phyloP scores from a whole-genome alignment of 2,329 filamentous ascomycete species.

The Colletotrichum sp. region DNA sequence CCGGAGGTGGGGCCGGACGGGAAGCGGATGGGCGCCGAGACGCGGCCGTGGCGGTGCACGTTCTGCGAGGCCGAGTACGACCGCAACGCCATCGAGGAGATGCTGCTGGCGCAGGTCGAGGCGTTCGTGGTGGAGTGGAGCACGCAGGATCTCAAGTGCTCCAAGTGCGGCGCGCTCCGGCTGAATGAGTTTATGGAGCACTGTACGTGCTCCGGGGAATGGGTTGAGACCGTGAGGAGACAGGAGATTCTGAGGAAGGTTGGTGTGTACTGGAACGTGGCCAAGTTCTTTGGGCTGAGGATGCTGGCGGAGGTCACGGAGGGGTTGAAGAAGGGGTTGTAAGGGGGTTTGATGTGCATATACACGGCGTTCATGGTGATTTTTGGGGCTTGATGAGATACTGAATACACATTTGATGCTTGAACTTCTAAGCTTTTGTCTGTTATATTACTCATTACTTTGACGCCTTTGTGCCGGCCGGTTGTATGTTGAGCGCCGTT shows the following conservation, averaged over 20 bases:
- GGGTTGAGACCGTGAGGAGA: slow-evolving; percentile 74
- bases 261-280: slow-evolving; percentile 75
- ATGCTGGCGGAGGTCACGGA: slow-evolving; percentile 81
- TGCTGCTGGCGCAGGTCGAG: slow-evolving; percentile 78
- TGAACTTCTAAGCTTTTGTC: fast-evolving
- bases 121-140: slow-evolving; percentile 79
- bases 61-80: slow-evolving; percentile 80
- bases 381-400: neutral
- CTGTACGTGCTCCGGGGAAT: slow-evolving; percentile 88
- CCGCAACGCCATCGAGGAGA: slow-evolving; percentile 82
- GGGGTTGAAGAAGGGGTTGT: slow-evolving; percentile 59
- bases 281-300: slow-evolving; percentile 77
- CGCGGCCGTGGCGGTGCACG: slow-evolving; percentile 72
- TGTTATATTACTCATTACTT: fast-evolving
- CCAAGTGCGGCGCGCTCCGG: slow-evolving; percentile 71
- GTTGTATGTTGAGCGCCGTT: neutral
- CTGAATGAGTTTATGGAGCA: slow-evolving; percentile 97
- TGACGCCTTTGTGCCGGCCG: neutral
- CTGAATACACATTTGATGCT: neutral
- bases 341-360: neutral
- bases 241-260: slow-evolving; percentile 70
- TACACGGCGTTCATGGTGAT: neutral
- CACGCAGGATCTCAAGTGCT: slow-evolving; percentile 88
- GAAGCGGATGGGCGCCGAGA: slow-evolving; percentile 28
- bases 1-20: slow-evolving; percentile 44